Evolutionary conservation across 495 filamentous ascomycete species (phyloP).

Genomic region (Peziza echinospora): DNA sequence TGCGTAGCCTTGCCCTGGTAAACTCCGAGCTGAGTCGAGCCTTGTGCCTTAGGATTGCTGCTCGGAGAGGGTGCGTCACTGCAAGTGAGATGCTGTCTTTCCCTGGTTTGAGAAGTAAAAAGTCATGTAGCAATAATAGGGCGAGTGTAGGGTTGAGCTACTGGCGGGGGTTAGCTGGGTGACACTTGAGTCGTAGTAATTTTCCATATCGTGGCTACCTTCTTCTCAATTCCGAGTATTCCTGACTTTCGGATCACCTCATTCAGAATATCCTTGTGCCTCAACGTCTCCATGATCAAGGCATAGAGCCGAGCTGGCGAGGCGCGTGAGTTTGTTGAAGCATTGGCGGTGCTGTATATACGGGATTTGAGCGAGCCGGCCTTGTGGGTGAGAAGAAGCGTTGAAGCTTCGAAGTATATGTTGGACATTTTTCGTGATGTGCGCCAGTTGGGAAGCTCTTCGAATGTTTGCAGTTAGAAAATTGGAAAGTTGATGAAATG

Average conservation of each 20-base stretch:
- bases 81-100: constrained; percentile 63
- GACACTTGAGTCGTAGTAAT: not conserved
- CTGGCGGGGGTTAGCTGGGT: not conserved
- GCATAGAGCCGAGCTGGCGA: constrained; percentile 68
- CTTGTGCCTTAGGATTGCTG: constrained; percentile 58
- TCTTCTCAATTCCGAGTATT: constrained; percentile 51
- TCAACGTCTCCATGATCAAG: constrained; percentile 58
- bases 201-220: constrained; percentile 30
- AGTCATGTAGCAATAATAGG: constrained; percentile 67
- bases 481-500: too few relatives aligned
- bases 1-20: constrained; percentile 48
- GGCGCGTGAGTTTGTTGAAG: constrained; percentile 35
- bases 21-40: constrained; percentile 62
- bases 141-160: constrained; percentile 66
- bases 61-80: constrained; percentile 48
- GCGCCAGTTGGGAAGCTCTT: too few relatives aligned
- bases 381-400: not conserved
- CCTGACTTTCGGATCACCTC: constrained; percentile 63
- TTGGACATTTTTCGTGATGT: too few relatives aligned
- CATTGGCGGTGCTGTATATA: constrained; percentile 42
- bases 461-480: too few relatives aligned
- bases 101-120: constrained; percentile 35
- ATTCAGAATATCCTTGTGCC: constrained; percentile 71
- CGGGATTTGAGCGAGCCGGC: constrained; percentile 58
- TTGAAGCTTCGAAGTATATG: not conserved